phyloP scores from a whole-genome alignment of 768 basidiomycete genomes.

The Postia placenta region DNA sequence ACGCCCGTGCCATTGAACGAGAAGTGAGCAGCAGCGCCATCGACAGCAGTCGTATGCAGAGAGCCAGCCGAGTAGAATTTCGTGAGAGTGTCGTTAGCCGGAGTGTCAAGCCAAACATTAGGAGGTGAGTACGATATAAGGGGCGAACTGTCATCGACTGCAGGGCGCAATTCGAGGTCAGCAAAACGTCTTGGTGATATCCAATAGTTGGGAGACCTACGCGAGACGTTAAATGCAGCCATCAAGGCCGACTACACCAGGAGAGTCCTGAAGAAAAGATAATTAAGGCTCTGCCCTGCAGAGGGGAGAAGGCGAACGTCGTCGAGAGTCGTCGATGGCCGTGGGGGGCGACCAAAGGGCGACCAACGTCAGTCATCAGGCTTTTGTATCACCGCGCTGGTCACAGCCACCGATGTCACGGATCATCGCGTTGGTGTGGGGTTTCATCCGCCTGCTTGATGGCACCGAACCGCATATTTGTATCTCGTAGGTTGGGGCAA shows the following conservation, averaged over 20 bases:
- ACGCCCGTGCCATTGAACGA: slow-evolving; percentile 51
- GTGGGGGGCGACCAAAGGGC: background rate
- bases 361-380: background rate
- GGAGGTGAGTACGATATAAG: slow-evolving; percentile 44
- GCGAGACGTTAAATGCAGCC: slow-evolving; percentile 25
- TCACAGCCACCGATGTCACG: background rate
- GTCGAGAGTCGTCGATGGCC: slow-evolving; percentile 1
- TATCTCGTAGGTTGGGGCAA: too few relatives aligned
- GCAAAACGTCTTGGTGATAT: background rate
- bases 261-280: slow-evolving; percentile 9
- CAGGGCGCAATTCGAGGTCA: background rate
- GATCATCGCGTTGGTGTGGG: too few relatives aligned
- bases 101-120: slow-evolving; percentile 44
- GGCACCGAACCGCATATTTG: too few relatives aligned
- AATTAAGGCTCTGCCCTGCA: slow-evolving; percentile 12
- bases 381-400: background rate
- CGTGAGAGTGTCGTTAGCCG: slow-evolving; percentile 30
- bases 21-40: slow-evolving; percentile 44
- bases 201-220: slow-evolving; percentile 17
- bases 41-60: slow-evolving; percentile 36
- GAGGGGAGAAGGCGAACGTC: slow-evolving; percentile 8
- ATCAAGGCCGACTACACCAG: slow-evolving; percentile 20
- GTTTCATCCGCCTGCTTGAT: background rate
- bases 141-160: slow-evolving; percentile 55
- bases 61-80: slow-evolving; percentile 40